Evolutionary conservation across 495 filamentous ascomycete species (phyloP).

Genomic region (Annulohypoxylon moriforme): DNA sequence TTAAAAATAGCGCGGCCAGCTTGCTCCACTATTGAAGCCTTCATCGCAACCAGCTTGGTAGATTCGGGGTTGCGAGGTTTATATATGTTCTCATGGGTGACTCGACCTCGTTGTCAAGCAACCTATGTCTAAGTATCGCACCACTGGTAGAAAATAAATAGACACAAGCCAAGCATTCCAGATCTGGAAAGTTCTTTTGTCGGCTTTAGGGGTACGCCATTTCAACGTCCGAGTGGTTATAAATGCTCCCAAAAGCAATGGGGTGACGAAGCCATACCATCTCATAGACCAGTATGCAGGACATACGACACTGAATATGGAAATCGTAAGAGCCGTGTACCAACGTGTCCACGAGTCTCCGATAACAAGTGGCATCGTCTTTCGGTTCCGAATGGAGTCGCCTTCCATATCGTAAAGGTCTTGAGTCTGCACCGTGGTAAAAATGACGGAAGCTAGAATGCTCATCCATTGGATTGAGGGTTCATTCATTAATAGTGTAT

Average conservation of each 20-base stretch:
- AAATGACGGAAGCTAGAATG: constrained; percentile 34
- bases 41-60: too few species aligned
- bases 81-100: too few species aligned
- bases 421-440: constrained; percentile 63
- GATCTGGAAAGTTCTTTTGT: constrained; percentile 6
- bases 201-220: not conserved
- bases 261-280: not conserved
- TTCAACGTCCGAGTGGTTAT: not conserved
- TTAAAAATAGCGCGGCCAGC: too few species aligned
- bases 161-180: constrained; percentile 8
- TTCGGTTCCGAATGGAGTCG: constrained; percentile 55
- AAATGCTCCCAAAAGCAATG: not conserved
- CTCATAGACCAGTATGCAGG: constrained; percentile 52
- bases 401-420: constrained; percentile 63
- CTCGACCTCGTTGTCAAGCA: not conserved
- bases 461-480: constrained; percentile 35
- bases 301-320: constrained; percentile 56
- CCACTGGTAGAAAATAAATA: not conserved
- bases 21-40: too few species aligned
- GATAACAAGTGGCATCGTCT: constrained; percentile 54
- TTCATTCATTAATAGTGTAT: not conserved
- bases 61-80: too few species aligned
- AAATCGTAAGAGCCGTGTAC: constrained; percentile 49
- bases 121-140: not conserved
- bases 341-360: constrained; percentile 57